These are phyloP conservation scores for Fusarium verticillioides DNA, from an alignment of 2,329 filamentous ascomycete species.

Conservation along the genomic window DNA sequence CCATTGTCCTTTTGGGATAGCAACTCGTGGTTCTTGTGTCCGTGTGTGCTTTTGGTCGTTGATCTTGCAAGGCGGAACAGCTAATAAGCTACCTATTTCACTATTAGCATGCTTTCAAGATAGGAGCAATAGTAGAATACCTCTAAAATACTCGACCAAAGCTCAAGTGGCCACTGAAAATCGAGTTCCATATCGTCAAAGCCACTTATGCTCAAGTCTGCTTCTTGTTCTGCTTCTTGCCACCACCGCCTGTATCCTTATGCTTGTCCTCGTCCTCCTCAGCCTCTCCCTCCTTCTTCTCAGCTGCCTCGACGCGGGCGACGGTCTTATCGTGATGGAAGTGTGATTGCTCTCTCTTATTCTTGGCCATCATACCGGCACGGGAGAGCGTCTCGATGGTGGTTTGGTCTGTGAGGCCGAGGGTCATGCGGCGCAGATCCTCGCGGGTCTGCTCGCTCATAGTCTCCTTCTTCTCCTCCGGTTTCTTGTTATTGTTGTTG, in stretches of 20 bases:
- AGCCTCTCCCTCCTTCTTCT: neutral
- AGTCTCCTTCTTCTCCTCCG: neutral
- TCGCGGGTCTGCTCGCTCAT: slow-evolving; percentile 15
- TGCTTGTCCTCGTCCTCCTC: neutral
- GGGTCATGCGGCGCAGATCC: slow-evolving; percentile 39
- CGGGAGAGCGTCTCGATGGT: slow-evolving; percentile 38
- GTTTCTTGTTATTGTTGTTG: neutral
- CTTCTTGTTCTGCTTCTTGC: neutral
- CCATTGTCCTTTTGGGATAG: neutral
- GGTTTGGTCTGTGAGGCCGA: slow-evolving; percentile 34
- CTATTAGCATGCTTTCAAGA: neutral
- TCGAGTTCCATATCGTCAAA: neutral
- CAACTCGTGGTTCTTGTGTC: neutral
- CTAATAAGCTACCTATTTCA: neutral
- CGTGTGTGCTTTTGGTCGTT: neutral
- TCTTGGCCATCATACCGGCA: slow-evolving; percentile 30
- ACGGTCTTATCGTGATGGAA: neutral
- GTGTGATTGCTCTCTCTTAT: slow-evolving; percentile 15
- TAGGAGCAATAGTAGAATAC: neutral
- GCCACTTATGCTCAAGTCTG: neutral
- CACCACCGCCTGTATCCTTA: neutral
- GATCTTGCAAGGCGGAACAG: neutral
- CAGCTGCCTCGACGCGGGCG: neutral
- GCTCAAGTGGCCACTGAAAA: neutral
- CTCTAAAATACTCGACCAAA: neutral